Evolutionary conservation across 768 basidiomycete species (phyloP).

Genomic region (Psilocybe cyanescens): DNA sequence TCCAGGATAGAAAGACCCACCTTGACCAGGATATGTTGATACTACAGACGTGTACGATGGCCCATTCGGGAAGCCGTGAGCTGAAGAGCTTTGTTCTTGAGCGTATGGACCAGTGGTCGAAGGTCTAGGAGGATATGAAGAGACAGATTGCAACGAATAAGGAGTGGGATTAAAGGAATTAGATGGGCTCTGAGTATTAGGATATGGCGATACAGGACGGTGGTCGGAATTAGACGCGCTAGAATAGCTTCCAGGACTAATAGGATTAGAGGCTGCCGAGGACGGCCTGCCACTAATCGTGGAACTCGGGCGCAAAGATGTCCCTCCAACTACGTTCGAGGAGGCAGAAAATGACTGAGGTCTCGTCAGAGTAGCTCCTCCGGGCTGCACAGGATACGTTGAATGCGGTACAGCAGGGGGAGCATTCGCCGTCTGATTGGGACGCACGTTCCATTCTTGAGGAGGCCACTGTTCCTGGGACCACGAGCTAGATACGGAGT

Average conservation of each 20-base stretch:
- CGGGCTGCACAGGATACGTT: constrained; percentile 17
- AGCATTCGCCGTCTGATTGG: constrained; percentile 20
- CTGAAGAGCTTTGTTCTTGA: background rate
- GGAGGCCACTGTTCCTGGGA: constrained; percentile 45
- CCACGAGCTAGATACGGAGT: constrained; percentile 19
- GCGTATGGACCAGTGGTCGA: constrained; percentile 5
- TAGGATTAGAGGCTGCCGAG: constrained; percentile 11
- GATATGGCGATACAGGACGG: constrained; percentile 5
- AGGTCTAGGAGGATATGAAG: constrained; percentile 12
- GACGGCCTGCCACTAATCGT: constrained; percentile 10
- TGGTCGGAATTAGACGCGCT: constrained; percentile 2
- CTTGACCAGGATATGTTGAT: constrained; percentile 17
- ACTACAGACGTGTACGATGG: constrained; percentile 6
- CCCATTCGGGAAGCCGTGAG: constrained; percentile 5
- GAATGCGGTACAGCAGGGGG: constrained; percentile 15
- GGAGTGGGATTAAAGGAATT: constrained; percentile 7
- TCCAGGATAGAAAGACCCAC: constrained; percentile 17
- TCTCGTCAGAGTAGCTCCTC: constrained; percentile 36
- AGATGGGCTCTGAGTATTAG: constrained; percentile 1
- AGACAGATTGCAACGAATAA: constrained; percentile 9
- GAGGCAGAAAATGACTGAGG: constrained; percentile 33
- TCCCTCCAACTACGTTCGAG: constrained; percentile 7
- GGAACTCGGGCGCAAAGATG: constrained; percentile 12
- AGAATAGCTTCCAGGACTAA: constrained; percentile 4
- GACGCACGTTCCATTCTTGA: constrained; percentile 40